Conservation (phyloP, 2,329 filamentous ascomycete genomes). For the Pseudomassariella vexata region DNA sequence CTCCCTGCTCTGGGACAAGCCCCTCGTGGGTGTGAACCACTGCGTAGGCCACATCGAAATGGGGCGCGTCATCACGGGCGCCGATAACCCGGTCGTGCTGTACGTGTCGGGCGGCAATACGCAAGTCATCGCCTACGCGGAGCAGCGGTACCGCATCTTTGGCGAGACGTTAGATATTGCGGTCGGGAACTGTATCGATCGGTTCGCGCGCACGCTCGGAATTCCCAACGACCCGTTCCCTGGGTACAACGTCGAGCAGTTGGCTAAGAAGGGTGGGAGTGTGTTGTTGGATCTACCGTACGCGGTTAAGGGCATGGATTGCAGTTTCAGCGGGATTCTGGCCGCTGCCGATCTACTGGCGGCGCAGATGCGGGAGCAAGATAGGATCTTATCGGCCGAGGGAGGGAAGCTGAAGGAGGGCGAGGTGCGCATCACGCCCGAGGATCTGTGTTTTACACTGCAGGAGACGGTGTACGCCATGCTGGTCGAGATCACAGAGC, state of each 20-base stretch:
- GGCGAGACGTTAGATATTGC: slow-evolving; percentile 97
- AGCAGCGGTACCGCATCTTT: slow-evolving; percentile 93
- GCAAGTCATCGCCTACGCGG: slow-evolving; percentile 94
- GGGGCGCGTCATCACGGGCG: slow-evolving; percentile 88
- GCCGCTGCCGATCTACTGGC: slow-evolving; percentile 78
- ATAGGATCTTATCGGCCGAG: slow-evolving; percentile 23
- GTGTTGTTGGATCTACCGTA: slow-evolving; percentile 85
- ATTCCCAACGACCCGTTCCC: slow-evolving; percentile 96
- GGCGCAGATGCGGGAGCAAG: slow-evolving; percentile 50
- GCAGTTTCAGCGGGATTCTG: slow-evolving; percentile 89
- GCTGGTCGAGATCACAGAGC: slow-evolving; percentile 97
- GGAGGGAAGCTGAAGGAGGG: slow-evolving; percentile 29
- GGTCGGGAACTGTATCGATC: slow-evolving; percentile 93
- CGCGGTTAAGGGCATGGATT: slow-evolving; percentile 98
- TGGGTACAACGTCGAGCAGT: slow-evolving; percentile 95
- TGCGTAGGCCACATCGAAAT: slow-evolving; percentile 99
- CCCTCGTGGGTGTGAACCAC: slow-evolving; percentile 94
- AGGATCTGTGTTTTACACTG: slow-evolving; percentile 86
- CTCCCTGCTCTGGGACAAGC: slow-evolving; percentile 76
- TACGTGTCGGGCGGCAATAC: slow-evolving; percentile 97
- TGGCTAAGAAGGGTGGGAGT: slow-evolving; percentile 65
- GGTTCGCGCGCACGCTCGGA: slow-evolving; percentile 83
- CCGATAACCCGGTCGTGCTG: slow-evolving; percentile 85
- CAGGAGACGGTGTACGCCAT: slow-evolving; percentile 96
- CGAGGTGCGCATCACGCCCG: slow-evolving; percentile 61